These are phyloP conservation scores for Zea luxurians DNA, from an alignment of 176 grass and related monocot genomes.

Conservation along the genomic window DNA sequence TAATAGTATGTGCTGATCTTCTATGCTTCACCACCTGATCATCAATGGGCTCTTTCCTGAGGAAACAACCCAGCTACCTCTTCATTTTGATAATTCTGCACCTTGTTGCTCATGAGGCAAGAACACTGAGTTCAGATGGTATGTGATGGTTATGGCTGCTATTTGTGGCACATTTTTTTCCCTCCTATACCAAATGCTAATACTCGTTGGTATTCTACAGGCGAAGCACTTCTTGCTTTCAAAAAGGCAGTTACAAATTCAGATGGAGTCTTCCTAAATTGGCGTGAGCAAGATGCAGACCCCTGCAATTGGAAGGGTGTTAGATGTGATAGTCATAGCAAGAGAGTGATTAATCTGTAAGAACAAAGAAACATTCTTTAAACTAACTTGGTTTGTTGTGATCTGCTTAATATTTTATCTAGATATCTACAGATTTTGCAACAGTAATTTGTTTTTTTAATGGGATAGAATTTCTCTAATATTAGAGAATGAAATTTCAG, in stretches of 20 bases:
- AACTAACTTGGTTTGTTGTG: slow-evolving; percentile 14
- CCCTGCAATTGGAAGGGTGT: slow-evolving; percentile 95
- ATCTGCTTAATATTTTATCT: slow-evolving; percentile 11
- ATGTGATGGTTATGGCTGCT: slow-evolving; percentile 36
- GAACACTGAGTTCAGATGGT: slow-evolving; percentile 85
- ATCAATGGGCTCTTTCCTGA: slow-evolving; percentile 74
- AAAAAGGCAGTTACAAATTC: slow-evolving; percentile 82
- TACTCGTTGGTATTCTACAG: slow-evolving; percentile 42
- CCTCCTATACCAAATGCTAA: slow-evolving; percentile 16
- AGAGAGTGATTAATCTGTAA: slow-evolving; percentile 88
- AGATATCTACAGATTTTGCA: slow-evolving; percentile 35
- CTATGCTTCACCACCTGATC: slow-evolving; percentile 56
- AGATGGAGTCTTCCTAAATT: slow-evolving; percentile 89
- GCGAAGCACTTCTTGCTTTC: slow-evolving; percentile 83
- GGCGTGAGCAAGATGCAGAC: slow-evolving; percentile 85
- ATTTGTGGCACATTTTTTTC: background rate
- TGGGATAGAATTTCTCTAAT: slow-evolving; percentile 23
- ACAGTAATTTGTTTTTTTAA: slow-evolving; percentile 28
- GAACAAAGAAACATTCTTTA: slow-evolving; percentile 21
- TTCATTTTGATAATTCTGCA: slow-evolving; percentile 56
- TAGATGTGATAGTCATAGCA: slow-evolving; percentile 63
- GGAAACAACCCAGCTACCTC: slow-evolving; percentile 56
- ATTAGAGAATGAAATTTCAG: background rate
- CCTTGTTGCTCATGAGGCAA: slow-evolving; percentile 42
- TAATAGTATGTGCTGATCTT: slow-evolving; percentile 52